These are phyloP conservation scores for Cryphonectria carpinicola DNA, from an alignment of 2,329 filamentous ascomycete genomes.

Conservation along the genomic window DNA sequence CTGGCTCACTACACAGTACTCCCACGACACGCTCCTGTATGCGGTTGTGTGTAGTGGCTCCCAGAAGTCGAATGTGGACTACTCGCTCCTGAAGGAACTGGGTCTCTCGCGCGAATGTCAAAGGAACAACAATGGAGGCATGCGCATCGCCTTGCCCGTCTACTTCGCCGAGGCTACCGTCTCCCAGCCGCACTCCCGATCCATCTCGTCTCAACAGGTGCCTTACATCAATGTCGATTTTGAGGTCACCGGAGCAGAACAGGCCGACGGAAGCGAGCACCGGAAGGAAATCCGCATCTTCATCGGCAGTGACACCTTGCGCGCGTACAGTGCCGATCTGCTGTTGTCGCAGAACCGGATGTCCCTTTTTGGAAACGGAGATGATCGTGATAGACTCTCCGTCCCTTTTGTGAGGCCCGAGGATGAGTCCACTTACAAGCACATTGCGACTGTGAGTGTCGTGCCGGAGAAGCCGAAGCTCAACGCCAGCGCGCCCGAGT, in stretches of 20 bases:
- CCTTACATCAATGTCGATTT: conserved; percentile 83
- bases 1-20: conserved; percentile 90
- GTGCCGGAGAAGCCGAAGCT: conserved; percentile 60
- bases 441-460: conserved; percentile 68
- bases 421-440: conserved; percentile 79
- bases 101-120: conserved; percentile 70
- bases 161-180: conserved; percentile 92
- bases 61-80: conserved; percentile 81
- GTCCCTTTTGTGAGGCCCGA: conserved; percentile 93
- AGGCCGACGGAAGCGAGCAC: conserved; percentile 51
- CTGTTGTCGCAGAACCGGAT: conserved; percentile 91
- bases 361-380: conserved; percentile 75
- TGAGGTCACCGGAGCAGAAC: conserved; percentile 66
- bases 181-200: conserved; percentile 73
- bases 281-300: conserved; percentile 79
- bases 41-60: conserved; percentile 92
- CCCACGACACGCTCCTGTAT: conserved; percentile 85
- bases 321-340: conserved; percentile 86
- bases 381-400: conserved; percentile 79
- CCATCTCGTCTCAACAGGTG: conserved; percentile 77
- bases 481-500: conserved; percentile 55
- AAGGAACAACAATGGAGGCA: conserved; percentile 65
- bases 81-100: conserved; percentile 74
- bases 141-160: conserved; percentile 76
- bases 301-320: conserved; percentile 85